Conservation (phyloP, 106 monocot genomes). For the Cymbidium sinense region DNA sequence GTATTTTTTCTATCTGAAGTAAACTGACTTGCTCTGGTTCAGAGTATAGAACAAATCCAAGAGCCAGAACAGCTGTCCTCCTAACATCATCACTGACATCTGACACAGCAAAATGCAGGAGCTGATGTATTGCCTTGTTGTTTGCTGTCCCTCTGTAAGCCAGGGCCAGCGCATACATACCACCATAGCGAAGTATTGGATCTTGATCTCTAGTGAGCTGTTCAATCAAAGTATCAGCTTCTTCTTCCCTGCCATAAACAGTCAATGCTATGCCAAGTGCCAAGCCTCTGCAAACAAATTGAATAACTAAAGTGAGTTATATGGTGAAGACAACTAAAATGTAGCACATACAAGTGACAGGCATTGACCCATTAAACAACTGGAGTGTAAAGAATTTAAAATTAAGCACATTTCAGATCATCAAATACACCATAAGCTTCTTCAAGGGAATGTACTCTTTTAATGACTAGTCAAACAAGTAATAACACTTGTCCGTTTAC, state of each 20-base stretch:
- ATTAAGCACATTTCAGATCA: not conserved
- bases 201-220: slow-evolving; percentile 98
- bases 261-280: slow-evolving; percentile 88
- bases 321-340: not conserved
- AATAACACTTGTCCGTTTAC: not conserved
- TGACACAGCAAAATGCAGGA: slow-evolving; percentile 98
- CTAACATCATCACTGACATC: slow-evolving; percentile 99
- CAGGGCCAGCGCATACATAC: slow-evolving; percentile 95
- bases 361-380: not conserved
- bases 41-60: slow-evolving; percentile 91
- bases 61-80: slow-evolving; percentile 91
- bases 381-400: not conserved
- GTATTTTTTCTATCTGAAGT: not conserved
- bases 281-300: slow-evolving; percentile 40
- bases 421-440: not conserved
- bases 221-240: slow-evolving; percentile 94
- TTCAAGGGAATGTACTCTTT: not conserved
- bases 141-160: slow-evolving; percentile 96
- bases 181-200: slow-evolving; percentile 98
- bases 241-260: slow-evolving; percentile 98
- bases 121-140: slow-evolving; percentile 97
- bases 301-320: not conserved
- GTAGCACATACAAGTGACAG: not conserved
- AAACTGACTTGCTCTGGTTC: slow-evolving; percentile 89
- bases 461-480: not conserved